A percentile compares a stretch with the other conserved stretches of the same genome.
phyloP scores from a whole-genome alignment of 805 yeast species.

The Zygoascus tannicola region DNA sequence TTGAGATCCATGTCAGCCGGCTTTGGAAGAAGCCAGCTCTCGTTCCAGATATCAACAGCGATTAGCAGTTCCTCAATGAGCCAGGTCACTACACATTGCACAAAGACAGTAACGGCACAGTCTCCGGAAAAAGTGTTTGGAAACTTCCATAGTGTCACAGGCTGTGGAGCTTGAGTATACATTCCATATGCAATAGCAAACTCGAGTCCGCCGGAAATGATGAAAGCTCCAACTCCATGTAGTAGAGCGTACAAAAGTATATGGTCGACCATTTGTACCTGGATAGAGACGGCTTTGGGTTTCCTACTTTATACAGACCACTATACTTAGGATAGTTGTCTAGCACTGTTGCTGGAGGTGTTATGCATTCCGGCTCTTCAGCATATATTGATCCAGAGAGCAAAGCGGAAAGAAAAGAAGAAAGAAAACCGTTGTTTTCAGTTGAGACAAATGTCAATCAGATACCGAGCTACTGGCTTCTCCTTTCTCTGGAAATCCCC shows the following conservation, averaged over 20 bases:
- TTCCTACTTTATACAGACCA: no score
- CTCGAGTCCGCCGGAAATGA: slow-evolving; percentile 3
- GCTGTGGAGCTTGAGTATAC: neutral
- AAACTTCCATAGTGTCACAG: slow-evolving; percentile 2
- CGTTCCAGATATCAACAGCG: neutral
- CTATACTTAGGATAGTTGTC: no score
- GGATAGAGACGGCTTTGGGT: no score
- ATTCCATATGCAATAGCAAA: slow-evolving; percentile 5
- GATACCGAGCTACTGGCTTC: no score
- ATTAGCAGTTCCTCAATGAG: slow-evolving; percentile 1
- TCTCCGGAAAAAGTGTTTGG: slow-evolving; percentile 3
- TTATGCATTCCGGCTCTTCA: no score
- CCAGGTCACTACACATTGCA: slow-evolving; percentile 5
- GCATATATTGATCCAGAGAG: no score
- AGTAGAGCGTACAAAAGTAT: neutral
- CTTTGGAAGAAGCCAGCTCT: neutral
- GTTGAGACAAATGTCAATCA: no score
- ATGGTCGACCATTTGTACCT: no score
- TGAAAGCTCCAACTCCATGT: slow-evolving; percentile 2
- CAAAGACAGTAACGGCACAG: slow-evolving; percentile 3
- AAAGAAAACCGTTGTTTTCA: no score
- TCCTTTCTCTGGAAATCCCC: no score
- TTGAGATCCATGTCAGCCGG: neutral
- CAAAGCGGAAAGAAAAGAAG: no score
- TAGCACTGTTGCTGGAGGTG: no score